These are phyloP conservation scores for Phycomyces nitens DNA, from an alignment of 192 early-diverging fungal genomes.

Conservation along the genomic window DNA sequence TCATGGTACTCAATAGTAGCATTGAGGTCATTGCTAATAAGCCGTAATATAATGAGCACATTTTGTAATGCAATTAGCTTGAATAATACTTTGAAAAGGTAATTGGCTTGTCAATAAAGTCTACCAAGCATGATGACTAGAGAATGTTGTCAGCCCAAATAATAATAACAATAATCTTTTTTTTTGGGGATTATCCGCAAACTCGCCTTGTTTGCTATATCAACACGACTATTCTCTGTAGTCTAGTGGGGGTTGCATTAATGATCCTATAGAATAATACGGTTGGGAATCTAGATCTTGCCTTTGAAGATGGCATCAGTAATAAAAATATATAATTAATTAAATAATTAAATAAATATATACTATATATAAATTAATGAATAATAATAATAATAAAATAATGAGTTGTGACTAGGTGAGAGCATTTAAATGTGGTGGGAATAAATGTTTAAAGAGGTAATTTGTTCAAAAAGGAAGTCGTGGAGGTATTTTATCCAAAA, in stretches of 20 bases:
- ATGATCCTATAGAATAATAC: too few relatives aligned
- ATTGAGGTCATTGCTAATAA: conserved; percentile 20
- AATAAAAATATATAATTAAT: too few relatives aligned
- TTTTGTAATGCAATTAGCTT: neutral
- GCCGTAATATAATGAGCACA: neutral
- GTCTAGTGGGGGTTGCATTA: neutral
- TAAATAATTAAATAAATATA: too few relatives aligned
- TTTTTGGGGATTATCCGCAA: neutral
- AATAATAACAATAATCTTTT: neutral
- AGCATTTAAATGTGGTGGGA: too few relatives aligned
- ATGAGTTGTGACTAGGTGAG: too few relatives aligned
- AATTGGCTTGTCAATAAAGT: conserved; percentile 12
- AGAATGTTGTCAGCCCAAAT: neutral
- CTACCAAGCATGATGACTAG: conserved; percentile 22
- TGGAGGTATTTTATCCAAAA: too few relatives aligned
- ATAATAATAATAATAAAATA: too few relatives aligned
- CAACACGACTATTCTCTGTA: conserved; percentile 6
- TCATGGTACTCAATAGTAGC: conserved; percentile 38
- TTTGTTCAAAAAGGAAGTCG: too few relatives aligned
- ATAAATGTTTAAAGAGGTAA: too few relatives aligned
- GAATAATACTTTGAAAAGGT: conserved; percentile 17
- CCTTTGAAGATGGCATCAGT: too few relatives aligned
- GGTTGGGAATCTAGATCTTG: too few relatives aligned
- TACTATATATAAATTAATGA: too few relatives aligned
- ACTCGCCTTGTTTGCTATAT: conserved; percentile 8